Evolutionary conservation across 1,139 yeast species (phyloP).

Genomic region (Diutina ranongensis): DNA sequence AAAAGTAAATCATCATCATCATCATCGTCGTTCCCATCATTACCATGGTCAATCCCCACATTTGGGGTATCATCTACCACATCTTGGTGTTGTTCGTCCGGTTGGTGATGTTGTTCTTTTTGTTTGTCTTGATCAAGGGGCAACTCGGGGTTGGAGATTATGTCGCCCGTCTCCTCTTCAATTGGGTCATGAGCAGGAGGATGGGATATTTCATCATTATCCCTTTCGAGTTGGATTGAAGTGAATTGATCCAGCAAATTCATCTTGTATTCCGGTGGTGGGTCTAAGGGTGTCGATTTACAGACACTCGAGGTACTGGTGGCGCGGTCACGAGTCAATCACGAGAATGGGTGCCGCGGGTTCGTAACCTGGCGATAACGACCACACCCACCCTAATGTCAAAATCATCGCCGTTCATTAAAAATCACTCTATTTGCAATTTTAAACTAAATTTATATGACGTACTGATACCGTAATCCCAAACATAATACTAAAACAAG

Average conservation of each 20-base stretch:
- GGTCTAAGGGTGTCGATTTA: not conserved
- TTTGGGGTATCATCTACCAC: not conserved
- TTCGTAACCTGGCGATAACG: too few species aligned
- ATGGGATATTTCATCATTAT: not conserved
- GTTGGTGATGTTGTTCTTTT: too few species aligned
- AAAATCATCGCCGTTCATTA: too few species aligned
- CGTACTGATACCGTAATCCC: not conserved
- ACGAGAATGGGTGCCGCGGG: not conserved
- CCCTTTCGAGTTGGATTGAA: constrained; percentile 3
- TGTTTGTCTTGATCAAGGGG: too few species aligned
- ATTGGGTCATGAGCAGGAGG: not conserved
- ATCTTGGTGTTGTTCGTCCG: not conserved
- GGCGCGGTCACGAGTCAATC: not conserved
- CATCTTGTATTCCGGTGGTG: not conserved
- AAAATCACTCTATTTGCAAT: too few species aligned
- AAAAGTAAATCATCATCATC: not conserved
- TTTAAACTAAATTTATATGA: too few species aligned
- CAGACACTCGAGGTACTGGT: too few species aligned
- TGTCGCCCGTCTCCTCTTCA: not conserved
- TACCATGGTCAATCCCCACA: not conserved
- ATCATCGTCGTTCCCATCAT: not conserved
- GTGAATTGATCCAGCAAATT: constrained; percentile 6
- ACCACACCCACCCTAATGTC: too few species aligned
- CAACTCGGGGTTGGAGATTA: not conserved
- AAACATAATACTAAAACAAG: not conserved